phyloP scores from a whole-genome alignment of 2,329 filamentous ascomycete species.

The Hymenoscyphus infarciens region DNA sequence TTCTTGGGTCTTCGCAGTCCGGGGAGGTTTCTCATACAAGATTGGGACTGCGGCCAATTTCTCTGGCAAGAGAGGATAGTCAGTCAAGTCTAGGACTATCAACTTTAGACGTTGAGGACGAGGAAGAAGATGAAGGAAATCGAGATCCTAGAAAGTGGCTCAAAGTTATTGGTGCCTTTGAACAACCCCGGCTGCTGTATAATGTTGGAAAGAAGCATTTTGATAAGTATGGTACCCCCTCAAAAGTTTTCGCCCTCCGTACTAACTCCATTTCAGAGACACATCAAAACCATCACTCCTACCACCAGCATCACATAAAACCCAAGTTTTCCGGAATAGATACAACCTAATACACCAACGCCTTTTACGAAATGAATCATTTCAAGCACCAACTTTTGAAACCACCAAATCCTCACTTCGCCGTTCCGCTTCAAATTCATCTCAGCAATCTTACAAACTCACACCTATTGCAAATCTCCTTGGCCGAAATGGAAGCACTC shows the following conservation, averaged over 20 bases:
- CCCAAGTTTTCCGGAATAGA: conserved; percentile 78
- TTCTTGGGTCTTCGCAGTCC: conserved; percentile 54
- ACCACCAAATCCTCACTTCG: conserved; percentile 53
- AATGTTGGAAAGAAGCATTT: conserved; percentile 86
- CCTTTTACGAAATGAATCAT: conserved; percentile 86
- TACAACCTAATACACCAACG: conserved; percentile 92
- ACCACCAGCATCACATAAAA: conserved; percentile 77
- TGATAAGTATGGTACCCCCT: conserved; percentile 57
- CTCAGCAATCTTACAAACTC: conserved; percentile 73
- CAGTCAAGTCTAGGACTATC: conserved; percentile 63
- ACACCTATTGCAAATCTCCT: conserved; percentile 76
- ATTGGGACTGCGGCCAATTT: conserved; percentile 49
- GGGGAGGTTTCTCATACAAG: conserved; percentile 52
- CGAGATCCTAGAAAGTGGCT: conserved; percentile 78
- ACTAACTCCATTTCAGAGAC: conserved; percentile 43
- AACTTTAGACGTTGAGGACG: conserved; percentile 49
- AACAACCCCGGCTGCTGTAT: conserved; percentile 77
- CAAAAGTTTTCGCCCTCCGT: neutral
- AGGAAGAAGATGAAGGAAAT: conserved; percentile 51
- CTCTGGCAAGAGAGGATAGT: conserved; percentile 55
- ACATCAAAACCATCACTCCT: conserved; percentile 65
- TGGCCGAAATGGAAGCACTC: conserved; percentile 77
- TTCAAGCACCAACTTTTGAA: conserved; percentile 76
- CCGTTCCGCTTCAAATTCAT: conserved; percentile 53
- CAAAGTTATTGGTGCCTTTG: conserved; percentile 76